Percentiles rank a stretch among this genome's conserved stretches.
These are phyloP conservation scores for Kwoniella dendrophila DNA, from an alignment of 768 basidiomycete genomes.

Conservation along the genomic window DNA sequence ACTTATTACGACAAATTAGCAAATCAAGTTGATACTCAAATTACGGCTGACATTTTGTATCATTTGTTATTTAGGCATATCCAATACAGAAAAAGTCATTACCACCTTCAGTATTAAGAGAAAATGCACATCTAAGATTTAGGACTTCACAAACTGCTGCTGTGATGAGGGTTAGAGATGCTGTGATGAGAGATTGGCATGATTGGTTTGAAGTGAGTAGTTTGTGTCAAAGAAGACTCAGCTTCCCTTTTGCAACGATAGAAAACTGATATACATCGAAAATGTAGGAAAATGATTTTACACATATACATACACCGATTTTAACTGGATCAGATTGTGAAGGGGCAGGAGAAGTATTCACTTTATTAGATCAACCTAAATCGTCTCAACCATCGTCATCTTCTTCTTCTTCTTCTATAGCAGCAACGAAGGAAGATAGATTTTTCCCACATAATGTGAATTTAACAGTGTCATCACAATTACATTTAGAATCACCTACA, in stretches of 20 bases:
- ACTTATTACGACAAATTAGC: no score
- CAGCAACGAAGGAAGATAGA: background rate
- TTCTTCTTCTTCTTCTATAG: constrained; percentile 24
- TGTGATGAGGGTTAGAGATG: constrained; percentile 73
- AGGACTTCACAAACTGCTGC: constrained; percentile 72
- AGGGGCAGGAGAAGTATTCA: constrained; percentile 91
- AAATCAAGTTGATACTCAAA: no score
- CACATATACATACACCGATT: constrained; percentile 78
- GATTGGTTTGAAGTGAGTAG: constrained; percentile 72
- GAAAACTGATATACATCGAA: background rate
- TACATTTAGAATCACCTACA: constrained; percentile 88
- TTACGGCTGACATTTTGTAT: background rate
- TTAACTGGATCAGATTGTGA: constrained; percentile 91
- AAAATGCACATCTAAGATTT: constrained; percentile 82
- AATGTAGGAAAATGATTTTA: constrained; percentile 72
- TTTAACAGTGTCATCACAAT: constrained; percentile 92
- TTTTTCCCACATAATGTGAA: constrained; percentile 61
- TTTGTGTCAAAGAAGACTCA: background rate
- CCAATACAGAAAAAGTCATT: constrained; percentile 89
- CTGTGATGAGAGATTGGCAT: constrained; percentile 63
- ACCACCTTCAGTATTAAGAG: constrained; percentile 76
- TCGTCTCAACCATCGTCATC: constrained; percentile 8
- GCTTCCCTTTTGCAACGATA: no score
- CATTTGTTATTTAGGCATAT: constrained; percentile 63
- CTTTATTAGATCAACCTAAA: constrained; percentile 39